Base-by-base conservation (phyloP, 306 rosid species). In the Rubus parviflorus region DNA sequence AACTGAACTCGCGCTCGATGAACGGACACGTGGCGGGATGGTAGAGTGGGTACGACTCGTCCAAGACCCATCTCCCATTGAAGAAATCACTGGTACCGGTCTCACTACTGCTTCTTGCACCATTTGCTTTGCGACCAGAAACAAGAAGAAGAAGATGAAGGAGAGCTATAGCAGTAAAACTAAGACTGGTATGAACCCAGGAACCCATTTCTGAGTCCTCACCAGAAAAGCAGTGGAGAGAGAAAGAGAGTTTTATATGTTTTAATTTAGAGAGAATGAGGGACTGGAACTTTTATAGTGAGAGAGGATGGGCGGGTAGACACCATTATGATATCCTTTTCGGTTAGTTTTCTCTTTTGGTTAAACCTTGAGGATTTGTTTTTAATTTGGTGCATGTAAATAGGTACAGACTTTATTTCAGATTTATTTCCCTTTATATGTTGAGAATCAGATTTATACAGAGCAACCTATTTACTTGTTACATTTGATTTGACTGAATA, bases 1-100 rank as follows among this genome's bases (percentile, higher is more conserved):
- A 95, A 77, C 85, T 80, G 82, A 92, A 95, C 92, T 92, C 98
- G 1, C 79, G 79, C 83, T 89, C 87, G 10, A 95, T 80, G 83
- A 95, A 95, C 2, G 91, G 92, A 74, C 98, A 95, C 46, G 74
- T 49, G 25, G 70, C 79, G 2, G 91, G 76, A 6, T 70, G 40
- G 75, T 95, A 95, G 0, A 85, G 76, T 4, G 97, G 98, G 86
- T 89, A 92, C 2, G 88, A 76, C 1, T 76, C 68, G 52, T 95
- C 98, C 70, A 19, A 0, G 7, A 83, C 83, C 98, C 98, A 95
- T 8, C 78, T 88, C 3, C 98, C 98, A 7, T 81, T 77, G 91
- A 84, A 95, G 5, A 80, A 35, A 60, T 95, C 92, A 56, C 97
- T 89, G 13, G 14, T 8, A 10, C 82, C 58, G 11, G 43, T 35